Percentiles rank a stretch among this genome's conserved stretches.
Conservation (phyloP, 2,329 filamentous ascomycete species). For the Trichophyton benhamiae region DNA sequence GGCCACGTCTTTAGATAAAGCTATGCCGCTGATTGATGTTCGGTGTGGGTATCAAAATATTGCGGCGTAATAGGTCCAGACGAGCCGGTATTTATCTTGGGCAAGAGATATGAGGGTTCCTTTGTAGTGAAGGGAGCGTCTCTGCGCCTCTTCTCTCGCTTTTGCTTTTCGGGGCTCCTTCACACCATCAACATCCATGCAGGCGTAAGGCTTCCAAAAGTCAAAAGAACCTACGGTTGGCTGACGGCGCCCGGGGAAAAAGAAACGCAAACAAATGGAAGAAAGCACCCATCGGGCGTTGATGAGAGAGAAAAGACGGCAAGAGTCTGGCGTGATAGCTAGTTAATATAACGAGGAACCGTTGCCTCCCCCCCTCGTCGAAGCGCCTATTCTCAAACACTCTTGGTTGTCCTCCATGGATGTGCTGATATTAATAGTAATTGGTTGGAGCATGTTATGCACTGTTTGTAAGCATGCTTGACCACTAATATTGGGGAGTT, state of each 20-base stretch:
- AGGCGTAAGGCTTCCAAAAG: background rate
- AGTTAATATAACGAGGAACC: too few species aligned
- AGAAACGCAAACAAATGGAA: background rate
- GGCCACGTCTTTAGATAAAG: too few species aligned
- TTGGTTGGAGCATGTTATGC: background rate
- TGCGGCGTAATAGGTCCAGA: background rate
- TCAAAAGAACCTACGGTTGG: background rate
- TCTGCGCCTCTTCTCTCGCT: background rate
- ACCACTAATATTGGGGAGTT: background rate
- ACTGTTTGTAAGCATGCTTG: background rate
- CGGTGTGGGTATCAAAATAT: background rate
- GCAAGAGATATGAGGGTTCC: background rate
- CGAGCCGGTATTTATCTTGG: background rate
- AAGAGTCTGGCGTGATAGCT: too few species aligned
- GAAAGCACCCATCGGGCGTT: background rate
- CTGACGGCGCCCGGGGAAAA: background rate
- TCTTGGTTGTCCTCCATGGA: background rate
- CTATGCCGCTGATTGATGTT: background rate
- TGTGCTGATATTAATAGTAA: background rate
- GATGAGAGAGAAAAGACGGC: too few species aligned
- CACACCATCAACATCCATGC: background rate
- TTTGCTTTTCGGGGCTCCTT: background rate
- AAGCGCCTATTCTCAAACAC: background rate
- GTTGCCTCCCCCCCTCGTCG: too few species aligned
- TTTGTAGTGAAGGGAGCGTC: background rate